Evolutionary conservation across 305 asterid genomes (phyloP).

Genomic region (Petunia hybrid): DNA sequence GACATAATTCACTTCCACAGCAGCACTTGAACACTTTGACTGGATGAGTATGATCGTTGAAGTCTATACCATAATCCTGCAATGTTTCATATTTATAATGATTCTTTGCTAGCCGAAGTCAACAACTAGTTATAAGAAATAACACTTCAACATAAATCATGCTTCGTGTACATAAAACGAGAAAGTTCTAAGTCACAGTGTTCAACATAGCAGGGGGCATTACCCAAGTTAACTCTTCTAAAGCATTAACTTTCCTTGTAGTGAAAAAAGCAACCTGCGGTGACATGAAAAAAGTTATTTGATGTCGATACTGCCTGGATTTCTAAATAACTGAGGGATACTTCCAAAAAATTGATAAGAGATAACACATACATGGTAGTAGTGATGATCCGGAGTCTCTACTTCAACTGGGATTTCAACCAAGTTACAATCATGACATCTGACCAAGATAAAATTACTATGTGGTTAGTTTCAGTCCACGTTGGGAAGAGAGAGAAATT

Average conservation of each 20-base stretch:
- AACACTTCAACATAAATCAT: neutral
- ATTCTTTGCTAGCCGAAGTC: neutral
- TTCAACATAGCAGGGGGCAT: conserved; percentile 13
- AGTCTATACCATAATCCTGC: conserved; percentile 65
- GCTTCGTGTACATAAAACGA: neutral
- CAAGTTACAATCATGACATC: conserved; percentile 62
- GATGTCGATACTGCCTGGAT: neutral
- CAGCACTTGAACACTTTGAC: conserved; percentile 51
- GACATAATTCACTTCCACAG: conserved; percentile 55
- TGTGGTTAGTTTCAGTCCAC: conserved; percentile 20
- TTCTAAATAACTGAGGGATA: conserved; percentile 20
- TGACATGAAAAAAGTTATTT: conserved; percentile 15
- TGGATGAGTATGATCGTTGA: conserved; percentile 41
- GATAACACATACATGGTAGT: conserved; percentile 55
- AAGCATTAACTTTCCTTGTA: conserved; percentile 52
- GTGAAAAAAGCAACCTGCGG: conserved; percentile 64
- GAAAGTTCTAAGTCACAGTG: neutral
- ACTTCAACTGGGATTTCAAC: conserved; percentile 64
- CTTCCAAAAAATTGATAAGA: neutral
- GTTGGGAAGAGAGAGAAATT: neutral
- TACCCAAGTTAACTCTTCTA: conserved; percentile 66
- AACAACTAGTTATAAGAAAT: neutral
- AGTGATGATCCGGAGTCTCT: conserved; percentile 62
- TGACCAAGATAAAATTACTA: conserved; percentile 31
- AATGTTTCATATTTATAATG: conserved; percentile 19